Evolutionary conservation across 1,284 basidiomycete genomes (phyloP).

Genomic region (Erythrobasidium hasegawianum): DNA sequence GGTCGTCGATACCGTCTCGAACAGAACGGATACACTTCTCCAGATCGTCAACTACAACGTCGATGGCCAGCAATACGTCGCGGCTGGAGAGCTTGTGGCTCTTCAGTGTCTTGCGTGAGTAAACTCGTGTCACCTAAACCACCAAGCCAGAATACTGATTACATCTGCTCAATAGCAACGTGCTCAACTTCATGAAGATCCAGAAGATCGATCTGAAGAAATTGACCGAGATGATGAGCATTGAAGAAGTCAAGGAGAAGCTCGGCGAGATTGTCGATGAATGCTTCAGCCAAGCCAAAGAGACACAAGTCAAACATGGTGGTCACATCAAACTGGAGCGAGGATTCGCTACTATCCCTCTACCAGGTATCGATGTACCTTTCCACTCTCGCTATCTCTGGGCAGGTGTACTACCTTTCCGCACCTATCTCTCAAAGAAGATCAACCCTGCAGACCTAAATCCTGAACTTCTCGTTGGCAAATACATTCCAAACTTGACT

Average conservation of each 20-base stretch:
- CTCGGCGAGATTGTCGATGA: constrained; percentile 82
- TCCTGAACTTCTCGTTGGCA: constrained; percentile 84
- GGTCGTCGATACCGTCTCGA: constrained; percentile 84
- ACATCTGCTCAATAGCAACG: constrained; percentile 49
- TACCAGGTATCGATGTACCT: constrained; percentile 96
- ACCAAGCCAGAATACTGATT: not conserved
- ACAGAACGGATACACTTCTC: constrained; percentile 70
- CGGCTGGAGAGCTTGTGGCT: constrained; percentile 89
- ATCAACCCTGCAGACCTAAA: constrained; percentile 85
- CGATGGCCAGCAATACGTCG: constrained; percentile 94
- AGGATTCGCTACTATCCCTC: constrained; percentile 80
- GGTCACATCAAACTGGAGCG: constrained; percentile 93
- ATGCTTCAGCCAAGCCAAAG: constrained; percentile 67
- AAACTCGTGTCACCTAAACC: too few species aligned
- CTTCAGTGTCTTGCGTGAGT: constrained; percentile 85
- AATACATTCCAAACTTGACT: constrained; percentile 96
- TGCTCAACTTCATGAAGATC: constrained; percentile 92
- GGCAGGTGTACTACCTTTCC: constrained; percentile 97
- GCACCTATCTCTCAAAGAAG: constrained; percentile 94
- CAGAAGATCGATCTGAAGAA: constrained; percentile 95
- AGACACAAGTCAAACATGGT: constrained; percentile 72
- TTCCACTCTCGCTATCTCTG: constrained; percentile 98
- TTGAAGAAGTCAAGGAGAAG: constrained; percentile 90
- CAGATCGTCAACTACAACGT: constrained; percentile 92
- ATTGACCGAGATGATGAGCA: constrained; percentile 75